Base-by-base conservation (phyloP, 441 rosid genomes). In the Capsella rubella region DNA sequence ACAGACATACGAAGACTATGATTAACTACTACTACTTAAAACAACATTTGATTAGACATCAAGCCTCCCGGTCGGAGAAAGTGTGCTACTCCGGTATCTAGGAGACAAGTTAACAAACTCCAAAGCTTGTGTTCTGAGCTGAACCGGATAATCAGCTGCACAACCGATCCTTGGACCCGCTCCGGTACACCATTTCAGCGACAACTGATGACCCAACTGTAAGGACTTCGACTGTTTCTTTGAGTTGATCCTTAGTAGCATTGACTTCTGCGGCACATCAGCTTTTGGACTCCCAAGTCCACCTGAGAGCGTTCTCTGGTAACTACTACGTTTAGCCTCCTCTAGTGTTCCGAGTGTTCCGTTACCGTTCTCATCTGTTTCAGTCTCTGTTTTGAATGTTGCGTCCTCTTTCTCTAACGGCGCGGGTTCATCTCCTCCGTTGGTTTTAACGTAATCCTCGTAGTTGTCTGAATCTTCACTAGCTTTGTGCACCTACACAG, bases 91-190 rank as follows among this genome's bases (percentile, higher is more conserved):
- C 31, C 70, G 39, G 74, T 49, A 18, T 82, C 87, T 83, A 1
- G 99, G 99, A 8, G 99, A 94, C 45, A 90, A 84, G 78, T 79
- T 80, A 32, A 94, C 99, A 29, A 84, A 84, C 85, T 92, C 97
- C 71, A 94, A 64, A 34, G 99, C 97, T 79, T 90, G 97, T 35
- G 77, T 63, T 72, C 99, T 85, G 32, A 94, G 79, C 70, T 90
- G 83, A 4, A 80, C 67, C 0, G 99, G 97, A 74, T 92, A 94
- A 79, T 94, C 99, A 1, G 95, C 97, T 53, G 88, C 86, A 69
- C 99, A 94, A 21, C 99, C 99, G 4, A 92, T 94, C 71, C 99
- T 85, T 32, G 97, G 97, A 39, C 99, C 99, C 9, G 86, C 97
- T 25, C 99, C 97, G 0, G 92, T 92, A 29, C 97, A 81, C 99